These are phyloP conservation scores for Aspergillus ruber DNA, from an alignment of 2,329 filamentous ascomycete genomes.

Conservation along the genomic window DNA sequence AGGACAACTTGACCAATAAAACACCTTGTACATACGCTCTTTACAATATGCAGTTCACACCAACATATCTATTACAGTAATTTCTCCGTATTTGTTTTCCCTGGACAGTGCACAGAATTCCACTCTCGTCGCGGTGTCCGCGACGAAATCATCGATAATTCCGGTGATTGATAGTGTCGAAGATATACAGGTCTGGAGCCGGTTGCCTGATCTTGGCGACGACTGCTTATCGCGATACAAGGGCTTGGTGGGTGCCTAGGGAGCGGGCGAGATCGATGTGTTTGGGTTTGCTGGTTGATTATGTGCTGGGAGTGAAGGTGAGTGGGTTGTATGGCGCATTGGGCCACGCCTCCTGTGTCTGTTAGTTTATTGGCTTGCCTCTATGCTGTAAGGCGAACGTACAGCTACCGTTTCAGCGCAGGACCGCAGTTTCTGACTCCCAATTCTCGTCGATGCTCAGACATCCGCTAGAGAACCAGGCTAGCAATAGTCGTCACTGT, in stretches of 20 bases:
- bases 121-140: conserved; percentile 21
- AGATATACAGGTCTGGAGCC: conserved; percentile 32
- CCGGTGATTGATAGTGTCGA: conserved; percentile 40
- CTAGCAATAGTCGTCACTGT: conserved; percentile 37
- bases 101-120: conserved; percentile 39
- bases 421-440: conserved; percentile 16
- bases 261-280: conserved; percentile 27
- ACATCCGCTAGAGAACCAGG: conserved; percentile 33
- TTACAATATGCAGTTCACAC: conserved; percentile 41
- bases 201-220: conserved; percentile 28
- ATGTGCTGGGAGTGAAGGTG: conserved; percentile 15
- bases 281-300: conserved; percentile 28
- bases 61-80: conserved; percentile 37
- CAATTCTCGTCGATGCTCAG: conserved; percentile 25
- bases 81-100: conserved; percentile 33
- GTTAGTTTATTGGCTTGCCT: neutral
- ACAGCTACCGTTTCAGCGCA: conserved; percentile 44
- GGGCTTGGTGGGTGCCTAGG: conserved; percentile 29
- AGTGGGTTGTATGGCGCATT: conserved; percentile 34
- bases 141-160: conserved; percentile 30
- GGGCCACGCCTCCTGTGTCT: conserved; percentile 21
- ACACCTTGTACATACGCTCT: conserved; percentile 31
- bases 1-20: conserved; percentile 26
- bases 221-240: conserved; percentile 40
- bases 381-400: conserved; percentile 9